Evolutionary conservation across 2,329 filamentous ascomycete species (phyloP), one percentile per base, ranked within the genome.

Genomic region (Sordariomycetes sp.): DNA sequence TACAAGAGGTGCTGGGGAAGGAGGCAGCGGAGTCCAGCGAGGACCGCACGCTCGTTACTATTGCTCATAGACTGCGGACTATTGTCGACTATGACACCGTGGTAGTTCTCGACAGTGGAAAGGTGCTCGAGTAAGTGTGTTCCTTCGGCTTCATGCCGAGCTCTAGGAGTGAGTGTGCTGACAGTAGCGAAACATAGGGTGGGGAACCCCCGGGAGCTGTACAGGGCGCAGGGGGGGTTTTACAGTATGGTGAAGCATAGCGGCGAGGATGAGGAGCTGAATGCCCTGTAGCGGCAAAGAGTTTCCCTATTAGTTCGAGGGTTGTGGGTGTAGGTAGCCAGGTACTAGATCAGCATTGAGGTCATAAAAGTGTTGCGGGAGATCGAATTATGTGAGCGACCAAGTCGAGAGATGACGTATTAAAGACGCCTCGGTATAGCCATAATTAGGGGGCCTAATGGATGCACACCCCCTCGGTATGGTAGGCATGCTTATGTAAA

Each of bases 231-330:
- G 57, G 76, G 77, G 0, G 69, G 73, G 37, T 81, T 82, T 62
- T 78, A 77, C 60, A 76, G 80, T 48, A 81, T 82, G 79, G 74
- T 81, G 37, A 74, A 73, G 62, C 78, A 81, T 59, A 81, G 79
- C 58, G 79, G 78, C 1, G 79, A 81, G 67, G 72, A 76, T 65
- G 74, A 74, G 35, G 61, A 59, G 51, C 43, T 62, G 28, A 50
- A 53, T 48, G 34, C 56, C 61, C n/a, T 53, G 48, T 43, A 28
- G 16, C 14, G 5, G 50, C 16, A 32, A 6, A 37, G n/a, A 2
- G 46, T 24, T 50, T 14, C 20, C 8, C n/a, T 40, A 16, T 48
- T 32, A n/a, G 24, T 55, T 46, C 24, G 25, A 6, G 11, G 20
- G 43, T 46, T 16, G 16, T 18, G 5, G 18, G 14, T 46, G 16